phyloP scores from a whole-genome alignment of 1,139 yeast species.

The Torulaspora globosa region DNA sequence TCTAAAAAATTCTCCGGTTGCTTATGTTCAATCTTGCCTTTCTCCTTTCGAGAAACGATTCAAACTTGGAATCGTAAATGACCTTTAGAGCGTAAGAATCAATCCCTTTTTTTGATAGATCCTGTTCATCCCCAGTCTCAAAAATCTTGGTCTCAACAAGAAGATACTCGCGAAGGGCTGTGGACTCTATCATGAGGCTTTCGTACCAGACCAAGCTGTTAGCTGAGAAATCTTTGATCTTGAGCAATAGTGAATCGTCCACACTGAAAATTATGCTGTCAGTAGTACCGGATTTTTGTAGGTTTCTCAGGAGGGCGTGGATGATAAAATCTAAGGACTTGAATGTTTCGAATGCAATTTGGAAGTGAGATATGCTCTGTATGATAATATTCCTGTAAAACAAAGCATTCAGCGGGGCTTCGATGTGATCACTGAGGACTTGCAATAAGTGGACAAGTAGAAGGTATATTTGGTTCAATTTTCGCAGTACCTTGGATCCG shows the following conservation, averaged over 20 bases:
- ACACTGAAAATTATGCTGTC: slow-evolving; percentile 15
- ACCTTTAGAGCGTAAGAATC: slow-evolving; percentile 1
- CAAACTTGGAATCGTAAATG: slow-evolving; percentile 13
- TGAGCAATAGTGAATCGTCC: slow-evolving; percentile 8
- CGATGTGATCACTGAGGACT: slow-evolving; percentile 17
- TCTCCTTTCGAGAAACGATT: slow-evolving; percentile 17
- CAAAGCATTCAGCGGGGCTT: slow-evolving; percentile 9
- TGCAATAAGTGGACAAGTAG: slow-evolving; percentile 15
- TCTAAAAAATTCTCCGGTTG: slow-evolving; percentile 19
- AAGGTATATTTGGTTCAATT: slow-evolving; percentile 12
- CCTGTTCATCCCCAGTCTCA: slow-evolving; percentile 2
- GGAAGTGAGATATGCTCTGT: slow-evolving; percentile 16
- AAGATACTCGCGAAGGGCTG: slow-evolving; percentile 13
- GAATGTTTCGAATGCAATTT: slow-evolving; percentile 16
- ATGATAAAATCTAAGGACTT: slow-evolving; percentile 14
- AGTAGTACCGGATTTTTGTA: slow-evolving; percentile 12
- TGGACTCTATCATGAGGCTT: slow-evolving; percentile 12
- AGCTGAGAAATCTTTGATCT: slow-evolving; percentile 14
- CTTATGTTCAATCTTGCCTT: slow-evolving; percentile 18
- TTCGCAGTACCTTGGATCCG: slow-evolving; percentile 10
- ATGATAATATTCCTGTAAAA: slow-evolving; percentile 14
- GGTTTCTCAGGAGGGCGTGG: slow-evolving; percentile 12
- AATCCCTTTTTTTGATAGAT: neutral
- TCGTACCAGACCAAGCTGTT: slow-evolving; percentile 16
- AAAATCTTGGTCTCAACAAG: slow-evolving; percentile 3